Evolutionary conservation across 2,329 filamentous ascomycete genomes (phyloP).

Genomic region (Sarocladium kiliense): DNA sequence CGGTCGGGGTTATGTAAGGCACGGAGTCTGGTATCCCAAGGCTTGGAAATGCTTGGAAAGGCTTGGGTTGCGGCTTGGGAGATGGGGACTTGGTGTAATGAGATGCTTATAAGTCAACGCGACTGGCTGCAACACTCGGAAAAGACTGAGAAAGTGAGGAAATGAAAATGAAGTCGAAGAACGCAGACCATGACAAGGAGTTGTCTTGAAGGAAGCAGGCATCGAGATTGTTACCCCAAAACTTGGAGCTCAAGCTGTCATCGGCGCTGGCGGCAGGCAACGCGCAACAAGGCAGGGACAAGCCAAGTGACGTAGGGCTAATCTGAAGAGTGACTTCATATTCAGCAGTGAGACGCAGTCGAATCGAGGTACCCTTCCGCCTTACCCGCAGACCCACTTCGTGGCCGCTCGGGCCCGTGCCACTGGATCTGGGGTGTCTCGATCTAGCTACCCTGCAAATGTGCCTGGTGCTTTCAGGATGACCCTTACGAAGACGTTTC

Average conservation of each 20-base stretch:
- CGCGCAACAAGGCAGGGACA: not conserved
- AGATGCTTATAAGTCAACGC: not conserved
- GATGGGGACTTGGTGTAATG: not conserved
- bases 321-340: not conserved
- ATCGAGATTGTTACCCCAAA: not conserved
- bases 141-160: not conserved
- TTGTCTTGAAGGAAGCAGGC: not conserved
- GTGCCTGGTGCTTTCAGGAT: too few species aligned
- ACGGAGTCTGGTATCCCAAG: not conserved
- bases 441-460: too few species aligned
- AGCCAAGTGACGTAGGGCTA: not conserved
- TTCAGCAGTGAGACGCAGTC: not conserved
- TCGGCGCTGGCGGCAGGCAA: not conserved
- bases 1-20: not conserved
- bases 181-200: not conserved
- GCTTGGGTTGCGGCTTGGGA: not conserved
- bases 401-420: too few species aligned
- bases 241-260: not conserved
- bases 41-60: slow-evolving; percentile 2
- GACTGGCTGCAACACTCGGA: not conserved
- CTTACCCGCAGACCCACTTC: not conserved
- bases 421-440: too few species aligned
- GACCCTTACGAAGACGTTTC: too few species aligned
- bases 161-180: not conserved
- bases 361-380: not conserved